Conservation (phyloP, 2,329 filamentous ascomycete species). For the Anthostomella pinea region DNA sequence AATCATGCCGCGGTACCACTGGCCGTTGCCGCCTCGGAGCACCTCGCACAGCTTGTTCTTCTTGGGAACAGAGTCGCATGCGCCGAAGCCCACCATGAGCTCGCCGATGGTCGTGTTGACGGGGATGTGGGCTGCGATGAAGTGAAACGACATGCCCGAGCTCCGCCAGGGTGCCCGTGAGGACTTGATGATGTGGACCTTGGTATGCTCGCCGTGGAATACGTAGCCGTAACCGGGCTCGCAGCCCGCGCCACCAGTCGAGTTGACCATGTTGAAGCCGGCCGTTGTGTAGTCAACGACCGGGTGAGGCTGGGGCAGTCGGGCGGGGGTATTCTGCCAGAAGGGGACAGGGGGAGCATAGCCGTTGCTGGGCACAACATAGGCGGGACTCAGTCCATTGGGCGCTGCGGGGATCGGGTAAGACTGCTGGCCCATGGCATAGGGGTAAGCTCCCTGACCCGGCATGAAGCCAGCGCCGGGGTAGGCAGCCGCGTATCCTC, state of each 20-base stretch:
- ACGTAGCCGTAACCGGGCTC: constrained; percentile 64
- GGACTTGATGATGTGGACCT: constrained; percentile 56
- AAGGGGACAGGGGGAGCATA: constrained; percentile 20
- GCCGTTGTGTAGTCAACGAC: constrained; percentile 44
- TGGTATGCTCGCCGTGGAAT: constrained; percentile 56
- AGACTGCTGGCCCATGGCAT: too few relatives aligned
- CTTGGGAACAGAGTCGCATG: constrained; percentile 45
- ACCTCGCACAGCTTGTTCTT: constrained; percentile 59
- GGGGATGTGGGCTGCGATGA: constrained; percentile 52
- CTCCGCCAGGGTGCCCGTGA: constrained; percentile 52
- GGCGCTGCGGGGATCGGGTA: too few relatives aligned
- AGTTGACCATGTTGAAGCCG: constrained; percentile 54
- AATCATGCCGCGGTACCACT: constrained; percentile 56
- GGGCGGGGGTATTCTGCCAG: constrained; percentile 29
- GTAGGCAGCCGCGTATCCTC: constrained; percentile 34
- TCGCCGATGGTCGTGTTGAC: constrained; percentile 51
- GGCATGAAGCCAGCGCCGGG: not conserved
- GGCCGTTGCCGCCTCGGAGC: constrained; percentile 51
- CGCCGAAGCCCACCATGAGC: constrained; percentile 58
- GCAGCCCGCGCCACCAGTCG: constrained; percentile 54
- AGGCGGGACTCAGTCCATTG: too few relatives aligned
- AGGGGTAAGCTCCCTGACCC: constrained; percentile 4
- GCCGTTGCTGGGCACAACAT: constrained; percentile 17
- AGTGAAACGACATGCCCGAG: constrained; percentile 40
- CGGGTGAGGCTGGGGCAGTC: constrained; percentile 42